Conservation (phyloP, 768 basidiomycete species). For the Suillus paluster region DNA sequence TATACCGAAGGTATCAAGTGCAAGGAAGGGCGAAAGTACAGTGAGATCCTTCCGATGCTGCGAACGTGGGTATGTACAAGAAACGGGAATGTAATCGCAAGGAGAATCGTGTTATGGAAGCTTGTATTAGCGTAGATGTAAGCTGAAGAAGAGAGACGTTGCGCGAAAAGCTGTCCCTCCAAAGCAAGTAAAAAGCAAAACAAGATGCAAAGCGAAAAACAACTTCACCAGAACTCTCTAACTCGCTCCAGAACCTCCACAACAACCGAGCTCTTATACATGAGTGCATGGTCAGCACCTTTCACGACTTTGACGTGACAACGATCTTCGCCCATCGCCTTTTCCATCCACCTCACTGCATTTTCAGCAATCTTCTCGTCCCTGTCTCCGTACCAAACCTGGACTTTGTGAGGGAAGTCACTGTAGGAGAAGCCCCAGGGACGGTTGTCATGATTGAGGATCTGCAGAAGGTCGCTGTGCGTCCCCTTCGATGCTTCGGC, state of each 20-base stretch:
- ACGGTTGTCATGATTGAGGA: conserved; percentile 87
- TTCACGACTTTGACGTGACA: conserved; percentile 83
- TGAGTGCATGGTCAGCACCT: conserved; percentile 90
- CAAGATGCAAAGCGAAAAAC: conserved; percentile 3
- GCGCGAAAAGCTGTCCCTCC: conserved; percentile 23
- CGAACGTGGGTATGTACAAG: conserved; percentile 18
- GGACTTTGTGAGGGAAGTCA: conserved; percentile 74
- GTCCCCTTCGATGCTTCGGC: conserved; percentile 92
- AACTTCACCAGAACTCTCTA: conserved; percentile 54
- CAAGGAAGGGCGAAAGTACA: conserved; percentile 34
- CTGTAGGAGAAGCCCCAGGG: conserved; percentile 92
- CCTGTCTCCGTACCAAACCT: conserved; percentile 91
- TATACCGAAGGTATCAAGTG: conserved; percentile 29
- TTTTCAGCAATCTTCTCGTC: conserved; percentile 95
- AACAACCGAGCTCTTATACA: conserved; percentile 89
- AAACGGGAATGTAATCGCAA: conserved; percentile 23
- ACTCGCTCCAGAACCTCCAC: conserved; percentile 82
- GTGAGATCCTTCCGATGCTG: conserved; percentile 30
- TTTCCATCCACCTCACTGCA: conserved; percentile 92
- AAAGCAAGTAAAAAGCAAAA: conserved; percentile 14
- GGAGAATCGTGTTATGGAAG: conserved; percentile 6
- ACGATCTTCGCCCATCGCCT: conserved; percentile 71
- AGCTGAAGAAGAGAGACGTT: conserved; percentile 13
- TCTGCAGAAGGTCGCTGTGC: conserved; percentile 88
- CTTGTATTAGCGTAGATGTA: conserved; percentile 9